Base-by-base conservation (phyloP, 2,329 filamentous ascomycete species). In the Aspergillus sojae region DNA sequence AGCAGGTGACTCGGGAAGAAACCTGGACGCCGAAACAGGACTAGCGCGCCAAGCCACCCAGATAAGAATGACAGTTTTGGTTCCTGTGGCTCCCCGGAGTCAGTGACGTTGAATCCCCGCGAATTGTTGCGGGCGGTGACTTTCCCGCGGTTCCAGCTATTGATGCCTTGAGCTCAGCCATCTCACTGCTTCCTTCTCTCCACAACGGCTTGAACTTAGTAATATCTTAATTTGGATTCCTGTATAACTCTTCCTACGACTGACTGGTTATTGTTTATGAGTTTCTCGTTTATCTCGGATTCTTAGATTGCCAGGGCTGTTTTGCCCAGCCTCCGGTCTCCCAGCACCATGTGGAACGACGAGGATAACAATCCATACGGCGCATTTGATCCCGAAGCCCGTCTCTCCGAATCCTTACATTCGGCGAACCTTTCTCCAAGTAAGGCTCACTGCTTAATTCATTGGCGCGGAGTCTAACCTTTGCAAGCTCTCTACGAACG, bases 321-420 rank as follows among this genome's bases (percentile, higher is more conserved):
- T 52, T 36, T 65, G 59, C 60, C 62, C 65, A 66, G 62, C 65
- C 62, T 62, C 62, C 62, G 26, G 39, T 41, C 39, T 41, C 39
- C 39, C 16, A 23, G 60, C 77, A 85, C 72, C 70, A 98, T 98
- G 94, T 98, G 94, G 94, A 96, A 97, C 85, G 94, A 98, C 84
- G 94, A 98, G 82, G 93, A 98, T 76, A 98, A 98, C 81, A 98
- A 98, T 78, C 94, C 94, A 5, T 97, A 98, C 75, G 94, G 93
- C 73, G 94, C 92, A 79, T 97, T 96, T 82, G 92, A 95, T 78
- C 91, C 91, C 72, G 92, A 96, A 78, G 92, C 91, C 66, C 88
- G 91, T 77, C 85, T 88, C 53, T 92, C 84, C 23, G 88, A 90
- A 74, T 88, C 89, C 26, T 82, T 88, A 60, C 91, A 89, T 45